phyloP scores from a whole-genome alignment of 2,329 filamentous ascomycete genomes.

The Botrytis byssoidea region DNA sequence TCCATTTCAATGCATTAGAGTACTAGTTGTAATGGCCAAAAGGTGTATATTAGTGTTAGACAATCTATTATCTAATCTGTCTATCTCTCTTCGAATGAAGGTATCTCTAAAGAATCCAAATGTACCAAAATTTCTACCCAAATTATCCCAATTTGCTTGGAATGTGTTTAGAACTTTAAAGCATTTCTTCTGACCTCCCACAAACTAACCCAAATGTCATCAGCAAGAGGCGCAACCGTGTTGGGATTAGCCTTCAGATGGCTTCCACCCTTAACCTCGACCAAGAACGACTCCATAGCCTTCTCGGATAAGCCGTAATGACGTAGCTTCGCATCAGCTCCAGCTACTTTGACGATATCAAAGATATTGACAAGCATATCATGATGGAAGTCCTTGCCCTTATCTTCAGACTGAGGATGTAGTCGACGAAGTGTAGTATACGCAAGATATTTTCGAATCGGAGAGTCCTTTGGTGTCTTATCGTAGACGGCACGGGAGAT shows the following conservation, averaged over 20 bases:
- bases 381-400: neutral
- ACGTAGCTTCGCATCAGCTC: neutral
- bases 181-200: neutral
- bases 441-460: neutral
- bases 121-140: neutral
- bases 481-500: neutral
- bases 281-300: neutral
- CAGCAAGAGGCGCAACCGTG: neutral
- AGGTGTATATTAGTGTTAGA: neutral
- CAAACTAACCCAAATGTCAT: neutral
- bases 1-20: neutral
- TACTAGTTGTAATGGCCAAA: fast-evolving
- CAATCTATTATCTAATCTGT: too few relatives aligned
- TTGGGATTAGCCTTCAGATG: neutral
- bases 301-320: constrained; percentile 7
- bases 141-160: neutral
- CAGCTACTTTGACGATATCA: neutral
- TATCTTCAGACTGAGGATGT: neutral
- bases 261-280: neutral
- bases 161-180: neutral
- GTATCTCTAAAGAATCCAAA: neutral
- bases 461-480: neutral
- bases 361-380: neutral
- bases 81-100: neutral
- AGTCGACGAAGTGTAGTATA: constrained; percentile 1